Evolutionary conservation across 495 filamentous ascomycete species (phyloP).

Genomic region (Aspergillus haitiensis): DNA sequence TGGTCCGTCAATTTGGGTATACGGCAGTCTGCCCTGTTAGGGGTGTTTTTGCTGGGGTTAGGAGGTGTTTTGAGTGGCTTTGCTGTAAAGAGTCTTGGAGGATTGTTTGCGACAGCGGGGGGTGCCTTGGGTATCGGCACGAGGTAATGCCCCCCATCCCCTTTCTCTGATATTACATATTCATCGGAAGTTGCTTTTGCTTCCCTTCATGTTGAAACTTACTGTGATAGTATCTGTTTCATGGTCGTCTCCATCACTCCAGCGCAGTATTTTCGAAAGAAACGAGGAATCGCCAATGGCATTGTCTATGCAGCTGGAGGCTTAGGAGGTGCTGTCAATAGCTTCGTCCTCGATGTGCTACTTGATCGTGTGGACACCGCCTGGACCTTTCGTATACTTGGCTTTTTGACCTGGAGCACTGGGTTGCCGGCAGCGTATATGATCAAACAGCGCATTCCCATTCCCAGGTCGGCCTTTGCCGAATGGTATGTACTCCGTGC

Average conservation of each 20-base stretch:
- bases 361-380: constrained; percentile 47
- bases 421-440: constrained; percentile 58
- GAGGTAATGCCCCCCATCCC: constrained; percentile 31
- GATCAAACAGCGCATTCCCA: constrained; percentile 53
- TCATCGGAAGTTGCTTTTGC: not conserved
- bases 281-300: constrained; percentile 57
- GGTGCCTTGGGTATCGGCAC: constrained; percentile 55
- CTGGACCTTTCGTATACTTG: constrained; percentile 57
- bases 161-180: too few species aligned
- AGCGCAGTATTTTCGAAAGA: constrained; percentile 56
- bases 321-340: constrained; percentile 52
- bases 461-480: constrained; percentile 45
- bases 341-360: constrained; percentile 49
- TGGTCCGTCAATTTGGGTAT: constrained; percentile 49
- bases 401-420: constrained; percentile 46
- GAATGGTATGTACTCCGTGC: constrained; percentile 43
- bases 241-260: constrained; percentile 48
- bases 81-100: constrained; percentile 46
- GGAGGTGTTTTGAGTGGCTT: constrained; percentile 54
- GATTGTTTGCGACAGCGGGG: constrained; percentile 56
- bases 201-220: not conserved
- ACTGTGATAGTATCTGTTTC: constrained; percentile 20
- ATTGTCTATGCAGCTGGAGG: constrained; percentile 57
- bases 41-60: constrained; percentile 46
- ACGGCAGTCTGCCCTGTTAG: constrained; percentile 46